Evolutionary conservation across 2,329 filamentous ascomycete genomes (phyloP).

Genomic region (Fusarium dlaminii): DNA sequence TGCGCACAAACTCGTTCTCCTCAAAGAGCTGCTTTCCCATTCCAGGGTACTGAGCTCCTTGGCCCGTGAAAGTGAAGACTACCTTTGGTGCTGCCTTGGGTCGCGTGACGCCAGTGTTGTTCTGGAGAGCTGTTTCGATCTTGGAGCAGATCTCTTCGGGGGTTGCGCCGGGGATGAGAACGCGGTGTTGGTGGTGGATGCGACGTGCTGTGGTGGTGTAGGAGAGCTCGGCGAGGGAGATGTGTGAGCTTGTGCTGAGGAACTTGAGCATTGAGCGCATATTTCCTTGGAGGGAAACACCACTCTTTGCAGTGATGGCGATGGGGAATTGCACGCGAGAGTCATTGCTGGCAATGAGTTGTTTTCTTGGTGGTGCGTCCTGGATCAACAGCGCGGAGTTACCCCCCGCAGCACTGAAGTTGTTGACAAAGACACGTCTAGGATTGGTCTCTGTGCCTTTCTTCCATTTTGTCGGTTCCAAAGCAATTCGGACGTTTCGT

Average conservation of each 20-base stretch:
- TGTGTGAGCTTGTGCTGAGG: conserved; percentile 37
- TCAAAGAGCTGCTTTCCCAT: conserved; percentile 50
- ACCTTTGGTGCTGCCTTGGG: conserved; percentile 24
- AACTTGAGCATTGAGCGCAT: conserved; percentile 15
- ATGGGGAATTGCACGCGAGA: conserved; percentile 13
- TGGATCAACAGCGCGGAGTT: conserved; percentile 75
- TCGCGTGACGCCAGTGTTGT: conserved; percentile 8
- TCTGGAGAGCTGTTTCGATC: conserved; percentile 8
- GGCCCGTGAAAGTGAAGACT: conserved; percentile 56
- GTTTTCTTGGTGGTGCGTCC: conserved; percentile 52
- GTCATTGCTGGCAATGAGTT: conserved; percentile 55
- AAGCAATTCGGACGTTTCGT: conserved; percentile 62
- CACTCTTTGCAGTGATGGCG: conserved; percentile 16
- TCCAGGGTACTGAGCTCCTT: conserved; percentile 50
- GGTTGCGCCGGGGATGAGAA: conserved; percentile 39
- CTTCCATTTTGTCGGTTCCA: conserved; percentile 60
- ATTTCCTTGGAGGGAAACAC: conserved; percentile 19
- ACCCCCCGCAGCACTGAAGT: conserved; percentile 76
- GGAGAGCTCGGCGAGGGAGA: conserved; percentile 59
- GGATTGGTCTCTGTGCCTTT: conserved; percentile 48
- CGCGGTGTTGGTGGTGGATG: conserved; percentile 55
- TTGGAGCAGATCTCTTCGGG: conserved; percentile 2
- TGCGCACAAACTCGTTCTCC: conserved; percentile 45
- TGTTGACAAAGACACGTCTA: conserved; percentile 68
- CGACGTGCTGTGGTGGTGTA: conserved; percentile 50